Evolutionary conservation across 306 rosid genomes (phyloP).

Genomic region (Casuarina cunninghamiana): DNA sequence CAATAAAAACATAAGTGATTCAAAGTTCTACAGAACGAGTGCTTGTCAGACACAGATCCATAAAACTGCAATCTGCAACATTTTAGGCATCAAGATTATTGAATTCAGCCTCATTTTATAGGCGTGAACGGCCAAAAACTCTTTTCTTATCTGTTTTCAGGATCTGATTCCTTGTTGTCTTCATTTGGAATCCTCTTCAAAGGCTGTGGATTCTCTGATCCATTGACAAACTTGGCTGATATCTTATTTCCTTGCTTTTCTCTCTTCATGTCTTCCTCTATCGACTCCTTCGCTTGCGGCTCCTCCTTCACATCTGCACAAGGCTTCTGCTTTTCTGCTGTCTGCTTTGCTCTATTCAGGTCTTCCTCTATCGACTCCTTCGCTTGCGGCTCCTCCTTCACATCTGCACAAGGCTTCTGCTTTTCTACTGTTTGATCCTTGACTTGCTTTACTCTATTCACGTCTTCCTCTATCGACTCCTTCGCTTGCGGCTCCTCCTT

Average conservation of each 20-base stretch:
- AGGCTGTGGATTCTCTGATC: slow-evolving; percentile 39
- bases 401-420: too few species aligned
- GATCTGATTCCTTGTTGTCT: slow-evolving; percentile 38
- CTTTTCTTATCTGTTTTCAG: slow-evolving; percentile 44
- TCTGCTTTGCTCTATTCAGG: too few species aligned
- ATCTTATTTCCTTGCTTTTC: slow-evolving; percentile 39
- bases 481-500: too few species aligned
- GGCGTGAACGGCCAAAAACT: slow-evolving; percentile 71
- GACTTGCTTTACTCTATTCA: too few species aligned
- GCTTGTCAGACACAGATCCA: not conserved
- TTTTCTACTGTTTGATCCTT: too few species aligned
- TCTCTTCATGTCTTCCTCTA: slow-evolving; percentile 32
- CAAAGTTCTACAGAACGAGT: too few species aligned
- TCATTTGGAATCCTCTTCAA: slow-evolving; percentile 40
- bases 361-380: too few species aligned
- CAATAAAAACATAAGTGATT: too few species aligned
- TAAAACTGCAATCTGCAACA: not conserved
- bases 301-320: too few species aligned
- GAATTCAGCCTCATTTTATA: slow-evolving; percentile 32
- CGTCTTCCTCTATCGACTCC: too few species aligned
- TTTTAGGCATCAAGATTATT: not conserved
- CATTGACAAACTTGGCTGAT: slow-evolving; percentile 36
- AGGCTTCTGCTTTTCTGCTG: too few species aligned
- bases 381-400: too few species aligned
- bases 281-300: slow-evolving; percentile 28